Conservation (phyloP, 176 grass and related monocot genomes). For the Phragmites australis region DNA sequence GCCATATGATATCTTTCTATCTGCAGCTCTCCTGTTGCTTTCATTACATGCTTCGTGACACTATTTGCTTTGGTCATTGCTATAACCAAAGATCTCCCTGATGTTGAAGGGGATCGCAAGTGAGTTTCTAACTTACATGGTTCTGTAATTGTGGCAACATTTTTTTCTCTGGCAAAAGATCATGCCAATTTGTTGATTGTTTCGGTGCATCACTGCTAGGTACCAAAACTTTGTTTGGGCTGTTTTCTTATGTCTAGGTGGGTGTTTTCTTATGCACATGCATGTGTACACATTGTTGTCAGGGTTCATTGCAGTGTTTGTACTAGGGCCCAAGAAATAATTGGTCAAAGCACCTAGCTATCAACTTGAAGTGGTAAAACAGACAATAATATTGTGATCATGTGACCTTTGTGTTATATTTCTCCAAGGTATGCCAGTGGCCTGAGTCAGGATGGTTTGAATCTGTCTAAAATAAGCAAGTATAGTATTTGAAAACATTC, state of each 20-base stretch:
- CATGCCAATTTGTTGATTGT: not conserved
- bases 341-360: not conserved
- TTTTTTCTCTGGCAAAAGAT: constrained; percentile 5
- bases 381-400: not conserved
- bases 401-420: not conserved
- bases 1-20: constrained; percentile 49
- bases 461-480: not conserved
- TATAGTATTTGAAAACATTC: not conserved
- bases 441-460: not conserved
- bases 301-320: not conserved
- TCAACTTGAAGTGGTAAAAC: not conserved
- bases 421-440: not conserved
- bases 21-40: constrained; percentile 93
- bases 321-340: not conserved
- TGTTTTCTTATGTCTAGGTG: not conserved
- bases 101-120: constrained; percentile 99
- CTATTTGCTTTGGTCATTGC: constrained; percentile 98
- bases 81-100: constrained; percentile 99
- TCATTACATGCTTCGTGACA: constrained; percentile 96
- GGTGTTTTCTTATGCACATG: not conserved
- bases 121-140: constrained; percentile 50
- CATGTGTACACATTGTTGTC: not conserved
- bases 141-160: not conserved
- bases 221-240: not conserved
- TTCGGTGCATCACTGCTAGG: not conserved